These are phyloP conservation scores for Colletotrichum spaethianum DNA, from an alignment of 2,329 filamentous ascomycete species.

Conservation along the genomic window DNA sequence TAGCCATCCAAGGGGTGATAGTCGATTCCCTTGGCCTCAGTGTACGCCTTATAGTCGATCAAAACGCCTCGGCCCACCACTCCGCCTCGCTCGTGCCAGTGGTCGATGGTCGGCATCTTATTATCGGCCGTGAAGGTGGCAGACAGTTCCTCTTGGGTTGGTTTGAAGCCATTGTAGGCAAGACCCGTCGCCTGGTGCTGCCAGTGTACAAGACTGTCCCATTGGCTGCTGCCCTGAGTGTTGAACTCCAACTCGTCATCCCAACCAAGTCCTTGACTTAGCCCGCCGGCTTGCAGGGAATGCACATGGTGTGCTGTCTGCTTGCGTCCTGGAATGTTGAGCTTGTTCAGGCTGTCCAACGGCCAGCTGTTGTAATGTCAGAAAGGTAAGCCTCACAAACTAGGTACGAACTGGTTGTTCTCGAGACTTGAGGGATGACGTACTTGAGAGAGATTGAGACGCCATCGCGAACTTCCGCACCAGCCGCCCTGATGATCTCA, in stretches of 20 bases:
- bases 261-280: conserved; percentile 51
- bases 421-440: conserved; percentile 17
- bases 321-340: conserved; percentile 53
- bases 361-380: conserved; percentile 53
- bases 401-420: not conserved
- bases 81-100: conserved; percentile 67
- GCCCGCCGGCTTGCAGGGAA: conserved; percentile 50
- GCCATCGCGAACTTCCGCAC: conserved; percentile 61
- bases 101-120: conserved; percentile 58
- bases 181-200: conserved; percentile 58
- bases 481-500: conserved; percentile 57
- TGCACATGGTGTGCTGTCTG: conserved; percentile 53
- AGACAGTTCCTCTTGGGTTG: conserved; percentile 51
- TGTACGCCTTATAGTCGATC: conserved; percentile 67
- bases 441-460: conserved; percentile 69
- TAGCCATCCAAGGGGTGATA: conserved; percentile 67
- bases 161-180: conserved; percentile 65
- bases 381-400: not conserved
- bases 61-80: conserved; percentile 70
- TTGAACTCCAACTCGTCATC: conserved; percentile 69
- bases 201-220: conserved; percentile 68
- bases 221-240: conserved; percentile 69
- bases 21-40: conserved; percentile 62
- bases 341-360: conserved; percentile 55
- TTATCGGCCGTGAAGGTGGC: conserved; percentile 45